Evolutionary conservation across 352 stramenopile genomes (phyloP), one percentile per base, ranked within the genome.

Genomic region (Pythium grandisporangium): DNA sequence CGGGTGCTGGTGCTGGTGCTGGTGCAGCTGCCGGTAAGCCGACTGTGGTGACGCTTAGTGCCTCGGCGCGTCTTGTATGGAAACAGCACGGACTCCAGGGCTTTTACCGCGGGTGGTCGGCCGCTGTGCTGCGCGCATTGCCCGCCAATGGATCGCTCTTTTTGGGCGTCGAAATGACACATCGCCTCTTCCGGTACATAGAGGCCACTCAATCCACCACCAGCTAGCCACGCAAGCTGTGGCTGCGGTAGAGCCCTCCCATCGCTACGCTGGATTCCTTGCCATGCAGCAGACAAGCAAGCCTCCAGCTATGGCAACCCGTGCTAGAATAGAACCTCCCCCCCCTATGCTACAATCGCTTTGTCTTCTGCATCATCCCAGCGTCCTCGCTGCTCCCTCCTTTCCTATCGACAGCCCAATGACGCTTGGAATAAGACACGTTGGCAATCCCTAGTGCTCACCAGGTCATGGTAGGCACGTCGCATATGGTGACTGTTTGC

Each of bases 61-160:
- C 43, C 2, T 72, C 73, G 22, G 71, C 74, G 26, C 68, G 49
- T 23, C 54, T 58, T 8, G 68, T 93, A 24, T 84, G 81, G 57
- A 57, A 56, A 23, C 61, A 78, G 44, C 64, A 87, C 42, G 82
- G 84, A n/a, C 43, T 87, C 37, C 43, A 57, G 22, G 79, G 76
- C 4, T 93, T 94, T 52, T 94, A 93, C 62, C 79, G 70, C 23
- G 79, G 84, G 42, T 95, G 84, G 84, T 82, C 74, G 8, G 78
- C 81, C 1, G 81, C 79, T 0, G 81, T 93, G 32, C 22, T 94
- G 49, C 75, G 81, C 20, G 69, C 77, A n/a, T 95, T 95, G 59
- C 81, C 82, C 0, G 83, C 81, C 30, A 93, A 95, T 45, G 84
- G 81, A 17, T 87, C 79, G 47, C 73, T 95, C 8, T 94, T 95